A percentile compares a stretch with the other conserved stretches of the same genome.
phyloP scores from a whole-genome alignment of 2,329 filamentous ascomycete genomes.

The Aspergillus unguis region DNA sequence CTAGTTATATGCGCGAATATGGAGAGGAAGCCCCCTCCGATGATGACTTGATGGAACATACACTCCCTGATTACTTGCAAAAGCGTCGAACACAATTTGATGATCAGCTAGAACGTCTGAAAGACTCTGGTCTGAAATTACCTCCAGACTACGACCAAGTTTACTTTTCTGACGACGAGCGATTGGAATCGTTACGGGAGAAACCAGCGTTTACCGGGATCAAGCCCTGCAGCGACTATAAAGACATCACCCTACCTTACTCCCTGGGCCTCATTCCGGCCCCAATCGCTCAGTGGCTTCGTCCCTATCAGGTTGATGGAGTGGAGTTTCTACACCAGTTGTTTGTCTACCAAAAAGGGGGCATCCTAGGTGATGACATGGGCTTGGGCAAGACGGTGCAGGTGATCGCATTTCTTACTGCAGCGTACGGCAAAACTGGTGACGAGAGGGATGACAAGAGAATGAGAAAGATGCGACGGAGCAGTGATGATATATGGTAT shows the following conservation, averaged over 20 bases:
- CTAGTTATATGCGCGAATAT: slow-evolving; percentile 39
- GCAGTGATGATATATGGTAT: slow-evolving; percentile 66
- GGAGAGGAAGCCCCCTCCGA: slow-evolving; percentile 50
- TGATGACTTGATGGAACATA: slow-evolving; percentile 55
- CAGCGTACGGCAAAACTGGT: slow-evolving; percentile 89
- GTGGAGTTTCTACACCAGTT: slow-evolving; percentile 80
- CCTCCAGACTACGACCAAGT: slow-evolving; percentile 75
- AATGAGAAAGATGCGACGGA: slow-evolving; percentile 78
- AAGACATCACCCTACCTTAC: slow-evolving; percentile 70
- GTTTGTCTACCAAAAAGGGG: slow-evolving; percentile 88
- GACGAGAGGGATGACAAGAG: slow-evolving; percentile 81
- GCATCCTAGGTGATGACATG: slow-evolving; percentile 95
- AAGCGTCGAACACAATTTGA: slow-evolving; percentile 69
- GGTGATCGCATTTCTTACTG: slow-evolving; percentile 86
- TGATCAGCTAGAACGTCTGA: slow-evolving; percentile 54
- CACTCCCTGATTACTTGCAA: slow-evolving; percentile 69
- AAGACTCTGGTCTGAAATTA: slow-evolving; percentile 67
- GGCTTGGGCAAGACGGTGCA: slow-evolving; percentile 96
- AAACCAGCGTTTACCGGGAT: slow-evolving; percentile 64
- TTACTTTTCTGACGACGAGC: slow-evolving; percentile 69
- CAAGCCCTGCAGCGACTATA: slow-evolving; percentile 66
- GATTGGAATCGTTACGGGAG: slow-evolving; percentile 60
- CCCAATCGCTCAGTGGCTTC: slow-evolving; percentile 83
- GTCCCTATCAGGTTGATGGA: slow-evolving; percentile 86
- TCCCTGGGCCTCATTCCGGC: slow-evolving; percentile 82